Evolutionary conservation across 305 asterid genomes (phyloP), one percentile per base, ranked within the genome.

Genomic region (Stenogyne calaminthoides): DNA sequence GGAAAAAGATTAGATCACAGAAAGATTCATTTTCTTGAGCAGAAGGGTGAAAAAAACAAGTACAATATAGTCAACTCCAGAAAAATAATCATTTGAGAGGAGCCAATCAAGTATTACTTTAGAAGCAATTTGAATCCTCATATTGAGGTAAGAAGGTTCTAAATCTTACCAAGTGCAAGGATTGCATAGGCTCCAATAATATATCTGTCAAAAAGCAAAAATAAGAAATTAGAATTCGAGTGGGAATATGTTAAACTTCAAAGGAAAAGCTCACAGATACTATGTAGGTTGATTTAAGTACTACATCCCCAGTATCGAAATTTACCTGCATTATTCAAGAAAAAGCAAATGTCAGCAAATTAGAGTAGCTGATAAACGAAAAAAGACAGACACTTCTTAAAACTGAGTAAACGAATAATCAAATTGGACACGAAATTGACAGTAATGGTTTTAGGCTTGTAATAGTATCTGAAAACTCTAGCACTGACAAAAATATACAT

Each of bases 271-370:
- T 67, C 58, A 51, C 7, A 60, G 67, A 64, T 20, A 44, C 16
- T 47, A 62, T 47, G 67, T 63, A 47, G 62, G 42, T 27, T 64
- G 72, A 57, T 70, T 25, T n/a, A 42, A 71, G 52, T 49, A 70
- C 77, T 82, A 78, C 83, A 0, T 74, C 80, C 80, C 73, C 75
- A 84, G 73, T n/a, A 80, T 60, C 77, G 3, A 55, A 78, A 1
- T 47, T 70, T 80, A 77, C 95, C 95, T 87, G 92, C 92, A 82
- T 72, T 70, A 10, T 62, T 22, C 69, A 78, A 79, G 49, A 16
- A 51, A 63, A 63, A 75, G 64, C 71, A 77, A n/a, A 27, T 27
- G 40, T 85, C 68, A 86, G 84, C 67, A 71, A 71, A 70, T 57
- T 36, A 67, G 47, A 68, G 54, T 12, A 18, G 27, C 19, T 59